Evolutionary conservation across 768 basidiomycete species (phyloP), one percentile per base, ranked within the genome.

Genomic region (Boletus rubescentipes): DNA sequence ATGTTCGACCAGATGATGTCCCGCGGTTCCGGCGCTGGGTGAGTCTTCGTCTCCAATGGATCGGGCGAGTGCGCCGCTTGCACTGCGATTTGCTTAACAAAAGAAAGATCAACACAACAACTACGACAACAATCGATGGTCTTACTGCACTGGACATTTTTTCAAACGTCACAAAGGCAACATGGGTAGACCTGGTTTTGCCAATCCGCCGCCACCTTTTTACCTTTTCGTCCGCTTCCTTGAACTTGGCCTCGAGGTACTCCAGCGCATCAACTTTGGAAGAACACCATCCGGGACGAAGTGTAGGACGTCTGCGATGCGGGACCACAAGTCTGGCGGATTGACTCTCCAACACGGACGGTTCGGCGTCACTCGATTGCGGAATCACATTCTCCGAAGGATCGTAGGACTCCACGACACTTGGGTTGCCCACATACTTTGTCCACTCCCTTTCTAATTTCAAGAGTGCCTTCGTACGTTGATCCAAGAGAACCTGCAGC

Each of bases 1-100:
- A 98, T 88, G 61, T 93, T 94, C 30, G 86, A 77, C 97, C 97
- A 99, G 18, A 98, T 84, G 51, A 98, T 91, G 68, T 98, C 96
- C 44, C 96, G 83, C 10, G 96, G 95, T 67, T 98, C 95, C 0
- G 96, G 96, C 0, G 96, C 94, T 18, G 83, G 81, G 53, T 76
- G 80, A 11, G 91, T 95, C 31, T 78, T 78, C 47, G 81, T 79
- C 67, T 85, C 80, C 48, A 78, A 79, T 15, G 87, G 87, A 48
- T 79, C 79, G 0, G 89, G 79, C 0, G 87, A 81, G 62, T 93
- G 89, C 0, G 89, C 89, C 1, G 85, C 79, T 70, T 98, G 95
- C 7, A 89, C 78, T 2, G 93, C 95, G 39, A 90, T 86, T 88
- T 99, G 95, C 80, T 89, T 59, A 0, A 55, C 35, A 21, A 41